A percentile compares a stretch with the other conserved stretches of the same genome.
Evolutionary conservation across 202 grass and related monocot genomes (phyloP).

Genomic region (Hordeum pubiflorum): DNA sequence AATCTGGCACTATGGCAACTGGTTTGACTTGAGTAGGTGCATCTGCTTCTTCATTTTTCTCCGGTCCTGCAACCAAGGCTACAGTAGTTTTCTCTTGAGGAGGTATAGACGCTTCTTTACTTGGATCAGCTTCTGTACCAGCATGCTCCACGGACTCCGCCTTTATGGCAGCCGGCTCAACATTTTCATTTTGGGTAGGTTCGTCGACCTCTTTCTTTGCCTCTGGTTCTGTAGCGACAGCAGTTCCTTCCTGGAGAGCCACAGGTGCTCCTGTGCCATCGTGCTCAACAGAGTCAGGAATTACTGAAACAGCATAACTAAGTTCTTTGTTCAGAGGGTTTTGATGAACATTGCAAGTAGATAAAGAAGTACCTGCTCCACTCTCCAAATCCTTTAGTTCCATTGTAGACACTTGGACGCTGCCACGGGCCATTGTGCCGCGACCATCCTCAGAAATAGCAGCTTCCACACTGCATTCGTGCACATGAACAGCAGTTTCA

Average conservation of each 20-base stretch:
- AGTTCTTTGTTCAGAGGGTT: not conserved
- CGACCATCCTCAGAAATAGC: not conserved
- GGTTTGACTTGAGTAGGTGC: not conserved
- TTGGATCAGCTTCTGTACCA: not conserved
- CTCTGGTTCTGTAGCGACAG: conserved; percentile 3
- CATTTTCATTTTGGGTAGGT: not conserved
- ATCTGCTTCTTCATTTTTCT: not conserved
- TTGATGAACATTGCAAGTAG: not conserved
- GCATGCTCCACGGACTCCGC: not conserved
- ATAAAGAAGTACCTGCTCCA: not conserved
- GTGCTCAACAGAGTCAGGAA: not conserved
- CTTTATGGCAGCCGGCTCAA: not conserved
- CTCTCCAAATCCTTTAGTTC: not conserved
- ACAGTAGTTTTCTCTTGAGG: not conserved
- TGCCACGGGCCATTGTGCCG: not conserved
- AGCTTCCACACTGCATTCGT: not conserved
- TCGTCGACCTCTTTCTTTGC: not conserved
- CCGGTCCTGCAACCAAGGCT: not conserved
- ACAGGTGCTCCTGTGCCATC: not conserved
- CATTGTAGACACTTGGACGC: not conserved
- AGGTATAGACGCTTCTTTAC: conserved; percentile 9
- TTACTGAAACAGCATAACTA: not conserved
- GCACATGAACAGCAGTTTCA: conserved; percentile 18
- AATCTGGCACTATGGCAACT: not conserved
- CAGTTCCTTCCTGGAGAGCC: not conserved